phyloP scores from a whole-genome alignment of 164 flowering plant species.

The Platanus orientalis region DNA sequence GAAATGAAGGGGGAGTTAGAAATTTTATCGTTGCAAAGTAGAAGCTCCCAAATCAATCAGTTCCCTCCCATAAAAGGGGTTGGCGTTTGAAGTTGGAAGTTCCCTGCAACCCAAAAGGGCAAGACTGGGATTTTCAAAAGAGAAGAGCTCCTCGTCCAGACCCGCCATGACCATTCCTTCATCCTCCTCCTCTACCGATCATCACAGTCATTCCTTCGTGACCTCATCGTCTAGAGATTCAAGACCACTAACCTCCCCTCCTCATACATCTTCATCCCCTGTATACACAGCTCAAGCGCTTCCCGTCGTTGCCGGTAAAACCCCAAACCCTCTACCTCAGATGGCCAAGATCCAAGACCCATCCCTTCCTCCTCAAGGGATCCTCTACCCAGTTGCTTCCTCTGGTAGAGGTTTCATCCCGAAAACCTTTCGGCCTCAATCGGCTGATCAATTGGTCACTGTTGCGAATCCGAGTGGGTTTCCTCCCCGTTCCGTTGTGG shows the following conservation, averaged over 20 bases:
- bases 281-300: slow-evolving; percentile 7
- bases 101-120: too few species aligned
- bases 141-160: neutral
- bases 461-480: slow-evolving; percentile 23
- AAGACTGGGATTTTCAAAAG: neutral
- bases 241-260: neutral
- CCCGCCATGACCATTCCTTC: neutral
- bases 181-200: neutral
- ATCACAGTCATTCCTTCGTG: neutral
- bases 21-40: too few species aligned
- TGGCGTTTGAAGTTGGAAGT: neutral
- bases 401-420: slow-evolving; percentile 37
- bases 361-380: slow-evolving; percentile 8
- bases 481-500: slow-evolving; percentile 11
- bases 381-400: slow-evolving; percentile 32
- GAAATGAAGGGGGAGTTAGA: too few species aligned
- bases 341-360: slow-evolving; percentile 15
- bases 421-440: slow-evolving; percentile 16
- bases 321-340: slow-evolving; percentile 14
- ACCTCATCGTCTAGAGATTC: neutral
- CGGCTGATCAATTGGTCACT: slow-evolving; percentile 35
- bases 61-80: neutral
- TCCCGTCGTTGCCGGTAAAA: neutral
- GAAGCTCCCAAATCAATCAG: too few species aligned
- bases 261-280: slow-evolving; percentile 3